Evolutionary conservation across 169 alveolate genomes (phyloP), one percentile per base, ranked within the genome.

Genomic region (Plasmodium coatneyi): DNA sequence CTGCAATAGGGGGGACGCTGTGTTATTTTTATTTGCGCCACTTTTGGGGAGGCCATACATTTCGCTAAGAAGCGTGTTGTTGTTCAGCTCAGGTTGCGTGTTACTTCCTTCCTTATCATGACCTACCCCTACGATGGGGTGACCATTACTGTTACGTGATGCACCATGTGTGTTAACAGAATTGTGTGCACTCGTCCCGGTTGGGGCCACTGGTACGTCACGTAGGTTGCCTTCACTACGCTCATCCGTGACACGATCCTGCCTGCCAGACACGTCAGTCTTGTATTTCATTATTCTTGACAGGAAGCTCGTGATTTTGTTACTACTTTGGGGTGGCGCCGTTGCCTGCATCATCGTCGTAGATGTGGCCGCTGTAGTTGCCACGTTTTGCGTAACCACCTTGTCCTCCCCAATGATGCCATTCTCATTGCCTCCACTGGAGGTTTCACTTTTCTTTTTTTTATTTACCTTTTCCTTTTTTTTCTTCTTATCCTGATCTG

Each of bases 381-480:
- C 52, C n/a, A 56, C 46, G 12, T 16, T 2, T 25, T 28, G 52
- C 22, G 2, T 28, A 32, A 16, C 39, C 34, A 28, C 16, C 46
- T 25, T 49, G 7, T 49, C 60, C 22, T 3, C 36, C 5, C 41
- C 36, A 66, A 66, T 12, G 76, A 10, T 32, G 36, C n/a, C 36
- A 28, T 66, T 66, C 16, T 66, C 36, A 5, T 66, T n/a, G n/a
- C 16, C 22, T 14, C 16, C 82, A 16, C 14, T 16, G 1, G 25
- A 43, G 7, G 41, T 9, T 4, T 84, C 92, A 0, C 30, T 52
- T 52, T 76, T 76, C 10, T 84, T 84, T 34, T 84, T 76, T 5
- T 84, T 72, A 9, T 32, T 28, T 32, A 34, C 54, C 80, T 84
- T 84, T 84, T 84, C 66, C 60, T 84, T 84, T 49, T 84, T 84